phyloP scores from a whole-genome alignment of 345 rosid genomes.

The Fremontodendron californicum region DNA sequence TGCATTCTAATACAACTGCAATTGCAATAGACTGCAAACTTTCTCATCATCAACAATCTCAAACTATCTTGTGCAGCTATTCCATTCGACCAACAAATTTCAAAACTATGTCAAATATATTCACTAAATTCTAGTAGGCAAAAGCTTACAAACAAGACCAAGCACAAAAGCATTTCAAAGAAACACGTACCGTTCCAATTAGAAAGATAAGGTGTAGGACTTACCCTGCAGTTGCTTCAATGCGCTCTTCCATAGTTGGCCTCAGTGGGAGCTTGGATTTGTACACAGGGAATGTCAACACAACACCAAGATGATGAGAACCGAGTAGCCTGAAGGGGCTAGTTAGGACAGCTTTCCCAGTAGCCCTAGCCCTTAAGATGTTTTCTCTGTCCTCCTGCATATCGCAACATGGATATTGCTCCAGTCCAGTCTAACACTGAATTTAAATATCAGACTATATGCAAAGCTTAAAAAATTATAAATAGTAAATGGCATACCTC shows the following conservation, averaged over 20 bases:
- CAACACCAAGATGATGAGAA: constrained; percentile 97
- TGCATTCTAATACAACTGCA: background rate
- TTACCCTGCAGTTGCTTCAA: constrained; percentile 89
- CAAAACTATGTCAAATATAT: background rate
- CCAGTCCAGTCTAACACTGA: constrained; percentile 11
- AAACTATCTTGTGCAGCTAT: background rate
- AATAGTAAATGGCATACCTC: constrained; percentile 46
- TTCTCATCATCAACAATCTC: background rate
- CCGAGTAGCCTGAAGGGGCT: constrained; percentile 82
- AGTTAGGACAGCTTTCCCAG: constrained; percentile 94
- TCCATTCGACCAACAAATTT: background rate
- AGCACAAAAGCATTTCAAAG: background rate
- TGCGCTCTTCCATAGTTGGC: constrained; percentile 64
- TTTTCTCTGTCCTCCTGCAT: constrained; percentile 89
- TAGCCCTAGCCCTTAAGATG: constrained; percentile 78
- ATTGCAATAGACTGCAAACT: background rate
- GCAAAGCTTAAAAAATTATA: background rate
- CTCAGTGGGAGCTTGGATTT: constrained; percentile 67
- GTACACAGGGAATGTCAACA: constrained; percentile 92
- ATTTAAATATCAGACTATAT: background rate
- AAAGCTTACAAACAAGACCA: background rate
- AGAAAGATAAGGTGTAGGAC: constrained; percentile 10
- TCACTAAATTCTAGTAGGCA: background rate
- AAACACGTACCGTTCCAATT: background rate
- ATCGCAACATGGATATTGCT: constrained; percentile 4